Percentiles rank a stretch among this genome's conserved stretches.
phyloP scores from a whole-genome alignment of 2,329 filamentous ascomycete genomes.

The Ophiostoma novo-ulmi region DNA sequence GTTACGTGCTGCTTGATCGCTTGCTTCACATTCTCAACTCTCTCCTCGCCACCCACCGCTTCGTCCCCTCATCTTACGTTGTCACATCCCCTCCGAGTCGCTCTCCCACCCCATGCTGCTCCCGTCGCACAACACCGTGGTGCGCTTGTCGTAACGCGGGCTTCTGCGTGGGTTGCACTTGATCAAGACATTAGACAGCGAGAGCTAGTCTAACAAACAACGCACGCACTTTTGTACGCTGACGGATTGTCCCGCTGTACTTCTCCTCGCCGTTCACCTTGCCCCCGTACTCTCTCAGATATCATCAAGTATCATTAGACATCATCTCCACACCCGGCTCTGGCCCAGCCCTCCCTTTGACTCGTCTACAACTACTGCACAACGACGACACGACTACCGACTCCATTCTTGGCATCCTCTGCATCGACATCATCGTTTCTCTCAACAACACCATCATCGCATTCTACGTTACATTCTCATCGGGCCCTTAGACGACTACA shows the following conservation, averaged over 20 bases:
- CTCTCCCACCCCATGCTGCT: constrained; percentile 25
- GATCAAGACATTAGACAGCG: neutral
- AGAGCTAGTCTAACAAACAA: neutral
- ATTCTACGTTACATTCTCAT: neutral
- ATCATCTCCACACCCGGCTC: neutral
- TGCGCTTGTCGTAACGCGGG: constrained; percentile 26
- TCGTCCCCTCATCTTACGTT: neutral
- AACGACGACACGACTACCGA: neutral
- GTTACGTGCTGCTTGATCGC: neutral
- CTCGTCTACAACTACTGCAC: neutral
- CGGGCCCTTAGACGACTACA: neutral
- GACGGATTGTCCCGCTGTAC: neutral
- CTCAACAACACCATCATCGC: neutral
- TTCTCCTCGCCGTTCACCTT: neutral
- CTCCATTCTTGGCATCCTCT: neutral
- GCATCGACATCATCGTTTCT: neutral
- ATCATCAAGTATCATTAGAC: neutral
- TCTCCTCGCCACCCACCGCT: neutral
- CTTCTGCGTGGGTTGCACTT: constrained; percentile 21
- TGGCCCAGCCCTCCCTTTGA: neutral
- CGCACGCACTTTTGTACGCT: constrained; percentile 13
- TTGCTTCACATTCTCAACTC: neutral
- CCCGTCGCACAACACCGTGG: constrained; percentile 21
- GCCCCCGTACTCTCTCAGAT: neutral
- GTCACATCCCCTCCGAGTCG: neutral